Conservation (phyloP, 305 asterid genomes). For the Withania somnifera region DNA sequence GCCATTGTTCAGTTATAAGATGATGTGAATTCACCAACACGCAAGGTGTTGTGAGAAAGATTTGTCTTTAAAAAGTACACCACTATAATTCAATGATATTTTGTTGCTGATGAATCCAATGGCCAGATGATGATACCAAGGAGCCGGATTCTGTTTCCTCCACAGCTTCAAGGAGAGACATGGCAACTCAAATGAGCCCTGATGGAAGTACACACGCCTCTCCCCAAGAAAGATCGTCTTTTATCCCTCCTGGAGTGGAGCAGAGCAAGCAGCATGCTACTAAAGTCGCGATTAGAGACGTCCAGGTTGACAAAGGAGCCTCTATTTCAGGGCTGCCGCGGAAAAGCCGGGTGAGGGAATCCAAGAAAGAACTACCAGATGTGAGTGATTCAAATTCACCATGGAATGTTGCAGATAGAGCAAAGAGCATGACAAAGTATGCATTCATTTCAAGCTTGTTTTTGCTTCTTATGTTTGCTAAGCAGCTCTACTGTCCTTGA, state of each 20-base stretch:
- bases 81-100: background rate
- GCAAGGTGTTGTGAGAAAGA: background rate
- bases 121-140: background rate
- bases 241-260: constrained; percentile 20
- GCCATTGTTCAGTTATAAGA: background rate
- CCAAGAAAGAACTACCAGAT: constrained; percentile 16
- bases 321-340: constrained; percentile 29
- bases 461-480: background rate
- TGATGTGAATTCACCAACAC: background rate
- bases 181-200: constrained; percentile 95
- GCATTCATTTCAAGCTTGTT: background rate
- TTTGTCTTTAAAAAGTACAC: background rate
- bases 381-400: constrained; percentile 16
- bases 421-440: constrained; percentile 43
- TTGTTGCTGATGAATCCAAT: background rate
- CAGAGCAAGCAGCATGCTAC: constrained; percentile 14
- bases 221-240: constrained; percentile 35
- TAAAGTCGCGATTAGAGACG: constrained; percentile 71
- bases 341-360: constrained; percentile 31
- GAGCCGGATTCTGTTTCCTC: constrained; percentile 5
- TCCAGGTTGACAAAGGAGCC: constrained; percentile 73
- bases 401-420: constrained; percentile 37
- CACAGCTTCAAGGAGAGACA: constrained; percentile 46
- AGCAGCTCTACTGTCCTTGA: background rate
- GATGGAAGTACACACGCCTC: constrained; percentile 52